Evolutionary conservation across 192 early-diverging fungal species (phyloP).

Genomic region (Coemansia sp.): DNA sequence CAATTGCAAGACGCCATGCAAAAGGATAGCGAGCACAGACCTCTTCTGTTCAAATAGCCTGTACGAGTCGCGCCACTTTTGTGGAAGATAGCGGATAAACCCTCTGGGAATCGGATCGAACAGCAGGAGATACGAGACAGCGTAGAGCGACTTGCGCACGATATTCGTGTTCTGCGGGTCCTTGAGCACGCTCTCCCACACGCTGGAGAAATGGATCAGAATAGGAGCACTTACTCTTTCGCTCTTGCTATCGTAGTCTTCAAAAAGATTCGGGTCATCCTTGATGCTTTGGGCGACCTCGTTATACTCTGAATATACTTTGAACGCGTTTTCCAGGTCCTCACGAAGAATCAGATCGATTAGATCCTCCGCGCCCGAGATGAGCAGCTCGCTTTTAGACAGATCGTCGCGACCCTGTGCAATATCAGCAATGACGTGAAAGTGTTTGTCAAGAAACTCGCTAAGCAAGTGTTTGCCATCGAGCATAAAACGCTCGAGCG

Average conservation of each 20-base stretch:
- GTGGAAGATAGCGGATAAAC: slow-evolving; percentile 17
- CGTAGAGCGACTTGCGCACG: slow-evolving; percentile 30
- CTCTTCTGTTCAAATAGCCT: slow-evolving; percentile 21
- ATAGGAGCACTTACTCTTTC: slow-evolving; percentile 6
- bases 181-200: slow-evolving; percentile 33
- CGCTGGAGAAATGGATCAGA: slow-evolving; percentile 23
- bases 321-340: slow-evolving; percentile 22
- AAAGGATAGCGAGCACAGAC: slow-evolving; percentile 11
- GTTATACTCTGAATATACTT: slow-evolving; percentile 20
- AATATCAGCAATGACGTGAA: slow-evolving; percentile 25
- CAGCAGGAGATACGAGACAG: slow-evolving; percentile 38
- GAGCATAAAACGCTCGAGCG: slow-evolving; percentile 14
- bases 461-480: slow-evolving; percentile 23
- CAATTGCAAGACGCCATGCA: slow-evolving; percentile 20
- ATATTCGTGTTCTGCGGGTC: slow-evolving; percentile 37
- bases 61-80: slow-evolving; percentile 15
- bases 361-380: slow-evolving; percentile 29
- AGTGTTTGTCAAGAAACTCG: slow-evolving; percentile 26
- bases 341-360: slow-evolving; percentile 42
- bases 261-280: slow-evolving; percentile 9
- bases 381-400: slow-evolving; percentile 34
- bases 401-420: slow-evolving; percentile 27
- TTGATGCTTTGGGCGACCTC: slow-evolving; percentile 20
- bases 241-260: not conserved
- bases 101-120: slow-evolving; percentile 33